Evolutionary conservation across 139 green algal genomes (phyloP).

Genomic region (Parachlorella kessleri): DNA sequence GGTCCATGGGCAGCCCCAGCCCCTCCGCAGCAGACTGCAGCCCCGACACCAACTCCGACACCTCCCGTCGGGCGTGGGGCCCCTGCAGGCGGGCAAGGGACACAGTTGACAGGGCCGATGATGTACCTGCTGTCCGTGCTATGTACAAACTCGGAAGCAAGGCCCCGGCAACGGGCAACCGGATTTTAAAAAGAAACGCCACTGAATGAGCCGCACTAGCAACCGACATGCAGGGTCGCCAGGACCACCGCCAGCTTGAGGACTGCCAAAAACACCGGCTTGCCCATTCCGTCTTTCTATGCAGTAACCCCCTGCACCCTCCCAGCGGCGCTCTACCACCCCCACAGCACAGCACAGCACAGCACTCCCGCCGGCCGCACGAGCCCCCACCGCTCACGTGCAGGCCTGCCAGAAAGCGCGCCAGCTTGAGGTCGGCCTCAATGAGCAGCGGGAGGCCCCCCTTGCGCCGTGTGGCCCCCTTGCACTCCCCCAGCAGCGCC

Average conservation of each 20-base stretch:
- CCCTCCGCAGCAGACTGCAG: slow-evolving; percentile 42
- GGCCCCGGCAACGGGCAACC: no score
- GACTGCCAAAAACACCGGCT: no score
- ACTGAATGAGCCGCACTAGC: background rate
- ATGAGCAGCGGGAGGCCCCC: slow-evolving; percentile 60
- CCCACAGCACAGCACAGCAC: no score
- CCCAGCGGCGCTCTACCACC: no score
- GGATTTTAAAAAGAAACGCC: no score
- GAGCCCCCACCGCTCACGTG: slow-evolving; percentile 25
- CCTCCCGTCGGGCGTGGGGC: slow-evolving; percentile 36
- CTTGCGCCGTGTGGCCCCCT: slow-evolving; percentile 45
- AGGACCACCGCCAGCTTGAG: no score
- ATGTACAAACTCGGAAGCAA: no score
- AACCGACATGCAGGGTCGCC: no score
- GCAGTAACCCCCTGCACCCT: no score
- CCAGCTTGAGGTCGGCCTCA: slow-evolving; percentile 68
- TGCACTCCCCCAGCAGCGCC: slow-evolving; percentile 59
- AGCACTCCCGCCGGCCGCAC: no score
- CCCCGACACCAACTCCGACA: slow-evolving; percentile 31
- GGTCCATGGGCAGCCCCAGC: slow-evolving; percentile 57
- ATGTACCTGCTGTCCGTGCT: no score
- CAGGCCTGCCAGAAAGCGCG: slow-evolving; percentile 62
- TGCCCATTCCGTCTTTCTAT: no score
- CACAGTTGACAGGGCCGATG: background rate
- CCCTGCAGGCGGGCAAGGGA: slow-evolving; percentile 8